A percentile compares a stretch with the other conserved stretches of the same genome.
Evolutionary conservation across 2,329 filamentous ascomycete genomes (phyloP).

Genomic region (Meredithiella fracta): DNA sequence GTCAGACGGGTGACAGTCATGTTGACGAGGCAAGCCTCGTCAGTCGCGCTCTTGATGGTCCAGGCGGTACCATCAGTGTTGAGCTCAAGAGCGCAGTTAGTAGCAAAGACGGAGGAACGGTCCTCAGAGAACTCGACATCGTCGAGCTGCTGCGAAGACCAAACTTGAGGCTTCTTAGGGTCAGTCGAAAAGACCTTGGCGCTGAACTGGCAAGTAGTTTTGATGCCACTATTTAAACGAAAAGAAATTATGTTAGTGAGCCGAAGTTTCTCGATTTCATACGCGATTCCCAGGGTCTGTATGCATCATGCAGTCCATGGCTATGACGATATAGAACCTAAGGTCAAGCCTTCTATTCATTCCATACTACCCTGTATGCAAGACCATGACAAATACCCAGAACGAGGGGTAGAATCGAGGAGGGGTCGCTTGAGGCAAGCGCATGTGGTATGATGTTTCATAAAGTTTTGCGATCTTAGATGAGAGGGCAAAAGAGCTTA

Average conservation of each 20-base stretch:
- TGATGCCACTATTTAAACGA: conserved; percentile 50
- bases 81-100: conserved; percentile 70
- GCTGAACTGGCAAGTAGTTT: conserved; percentile 86
- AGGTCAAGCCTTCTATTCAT: not conserved
- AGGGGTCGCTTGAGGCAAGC: not conserved
- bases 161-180: conserved; percentile 56
- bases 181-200: conserved; percentile 76
- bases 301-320: not conserved
- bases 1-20: conserved; percentile 59
- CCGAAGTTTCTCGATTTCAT: not conserved
- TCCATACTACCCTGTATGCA: not conserved
- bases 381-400: not conserved
- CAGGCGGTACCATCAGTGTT: conserved; percentile 71
- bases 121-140: conserved; percentile 75
- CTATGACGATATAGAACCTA: conserved; percentile 2
- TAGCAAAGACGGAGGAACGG: conserved; percentile 68
- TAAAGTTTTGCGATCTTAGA: not conserved
- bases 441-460: not conserved
- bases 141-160: conserved; percentile 64
- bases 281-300: not conserved
- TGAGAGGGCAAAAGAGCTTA: conserved; percentile 32
- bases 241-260: not conserved
- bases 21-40: conserved; percentile 68
- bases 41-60: conserved; percentile 78
- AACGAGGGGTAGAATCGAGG: not conserved